These are phyloP conservation scores for Aspergillus egyptiacus DNA, from an alignment of 495 filamentous ascomycete genomes.

Conservation along the genomic window DNA sequence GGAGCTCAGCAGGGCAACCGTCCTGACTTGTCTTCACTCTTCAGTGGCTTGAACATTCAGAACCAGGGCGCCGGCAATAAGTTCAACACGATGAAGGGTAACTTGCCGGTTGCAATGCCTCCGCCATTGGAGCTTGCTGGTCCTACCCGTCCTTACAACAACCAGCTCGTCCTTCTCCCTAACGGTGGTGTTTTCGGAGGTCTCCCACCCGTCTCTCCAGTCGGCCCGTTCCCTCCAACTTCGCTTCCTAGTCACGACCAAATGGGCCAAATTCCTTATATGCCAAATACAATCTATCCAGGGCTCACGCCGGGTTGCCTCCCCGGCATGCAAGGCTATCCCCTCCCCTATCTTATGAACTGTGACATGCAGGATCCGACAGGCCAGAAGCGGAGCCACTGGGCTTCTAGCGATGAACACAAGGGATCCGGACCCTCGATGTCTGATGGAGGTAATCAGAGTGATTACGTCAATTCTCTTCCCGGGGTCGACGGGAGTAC, in stretches of 20 bases:
- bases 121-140: slow-evolving; percentile 27
- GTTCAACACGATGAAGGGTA: slow-evolving; percentile 20
- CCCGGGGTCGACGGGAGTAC: slow-evolving; percentile 16
- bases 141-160: slow-evolving; percentile 26
- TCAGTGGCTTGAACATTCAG: slow-evolving; percentile 23
- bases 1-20: slow-evolving; percentile 16
- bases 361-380: slow-evolving; percentile 12
- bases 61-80: slow-evolving; percentile 25
- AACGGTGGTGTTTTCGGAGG: slow-evolving; percentile 24
- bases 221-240: slow-evolving; percentile 21
- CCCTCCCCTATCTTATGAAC: slow-evolving; percentile 30
- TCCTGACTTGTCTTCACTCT: slow-evolving; percentile 17
- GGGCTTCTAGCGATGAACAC: slow-evolving; percentile 21
- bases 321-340: slow-evolving; percentile 23
- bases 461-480: slow-evolving; percentile 22
- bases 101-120: slow-evolving; percentile 21
- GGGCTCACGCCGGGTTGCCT: slow-evolving; percentile 7
- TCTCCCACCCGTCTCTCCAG: slow-evolving; percentile 21
- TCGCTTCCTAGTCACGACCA: slow-evolving; percentile 26
- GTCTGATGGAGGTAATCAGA: slow-evolving; percentile 18
- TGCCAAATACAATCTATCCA: slow-evolving; percentile 24
- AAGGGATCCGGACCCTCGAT: slow-evolving; percentile 16
- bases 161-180: slow-evolving; percentile 28
- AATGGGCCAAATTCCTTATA: slow-evolving; percentile 26
- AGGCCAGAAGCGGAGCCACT: slow-evolving; percentile 7